A percentile compares a stretch with the other conserved stretches of the same genome.
Conservation (phyloP, 352 stramenopile species). For the Peronospora farinosa region DNA sequence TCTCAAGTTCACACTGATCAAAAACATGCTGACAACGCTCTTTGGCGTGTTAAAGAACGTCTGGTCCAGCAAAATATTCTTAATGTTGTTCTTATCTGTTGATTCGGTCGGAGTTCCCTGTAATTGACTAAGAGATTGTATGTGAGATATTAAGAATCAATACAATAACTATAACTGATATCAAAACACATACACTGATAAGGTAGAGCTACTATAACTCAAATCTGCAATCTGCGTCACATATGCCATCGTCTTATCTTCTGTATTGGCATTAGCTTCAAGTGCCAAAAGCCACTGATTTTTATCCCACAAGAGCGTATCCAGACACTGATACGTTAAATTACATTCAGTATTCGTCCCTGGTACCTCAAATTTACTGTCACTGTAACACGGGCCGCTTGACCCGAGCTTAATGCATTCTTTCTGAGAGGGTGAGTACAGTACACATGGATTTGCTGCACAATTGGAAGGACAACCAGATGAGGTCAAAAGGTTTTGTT, state of each 20-base stretch:
- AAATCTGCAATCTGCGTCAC: slow-evolving; percentile 47
- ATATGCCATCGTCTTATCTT: slow-evolving; percentile 33
- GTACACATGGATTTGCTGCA: slow-evolving; percentile 32
- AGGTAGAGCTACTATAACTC: slow-evolving; percentile 23
- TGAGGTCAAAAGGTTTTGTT: slow-evolving; percentile 47
- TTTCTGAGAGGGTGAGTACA: slow-evolving; percentile 42
- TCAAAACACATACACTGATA: slow-evolving; percentile 38
- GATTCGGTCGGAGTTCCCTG: slow-evolving; percentile 22
- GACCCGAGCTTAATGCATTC: slow-evolving; percentile 27
- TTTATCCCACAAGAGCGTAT: slow-evolving; percentile 33
- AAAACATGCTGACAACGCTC: slow-evolving; percentile 29
- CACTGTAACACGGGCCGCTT: slow-evolving; percentile 32
- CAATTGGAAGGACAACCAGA: slow-evolving; percentile 37
- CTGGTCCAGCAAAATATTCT: slow-evolving; percentile 46
- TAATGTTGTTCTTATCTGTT: slow-evolving; percentile 32
- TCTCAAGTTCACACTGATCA: slow-evolving; percentile 32
- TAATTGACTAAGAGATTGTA: slow-evolving; percentile 23
- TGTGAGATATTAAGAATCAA: slow-evolving; percentile 7
- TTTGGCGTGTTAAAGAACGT: slow-evolving; percentile 47
- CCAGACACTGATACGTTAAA: slow-evolving; percentile 54
- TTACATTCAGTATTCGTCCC: slow-evolving; percentile 28
- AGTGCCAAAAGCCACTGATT: slow-evolving; percentile 36
- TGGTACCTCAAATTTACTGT: slow-evolving; percentile 24
- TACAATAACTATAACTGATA: slow-evolving; percentile 1
- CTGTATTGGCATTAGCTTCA: slow-evolving; percentile 18